phyloP scores from a whole-genome alignment of 2,329 filamentous ascomycete species.

The Fusarium subglutinans region DNA sequence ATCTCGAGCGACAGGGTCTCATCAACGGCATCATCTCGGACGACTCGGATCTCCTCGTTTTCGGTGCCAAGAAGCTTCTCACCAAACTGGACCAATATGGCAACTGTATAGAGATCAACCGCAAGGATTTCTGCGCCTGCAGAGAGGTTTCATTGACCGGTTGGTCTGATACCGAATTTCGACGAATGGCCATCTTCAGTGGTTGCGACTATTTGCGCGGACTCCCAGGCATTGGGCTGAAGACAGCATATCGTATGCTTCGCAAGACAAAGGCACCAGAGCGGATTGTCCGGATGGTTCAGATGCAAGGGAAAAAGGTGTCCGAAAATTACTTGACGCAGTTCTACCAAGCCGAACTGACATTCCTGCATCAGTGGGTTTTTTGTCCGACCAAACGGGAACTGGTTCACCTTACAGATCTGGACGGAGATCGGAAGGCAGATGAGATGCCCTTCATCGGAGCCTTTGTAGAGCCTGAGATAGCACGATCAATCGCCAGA shows the following conservation, averaged over 20 bases:
- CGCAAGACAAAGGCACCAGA: slow-evolving; percentile 91
- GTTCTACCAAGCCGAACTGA: slow-evolving; percentile 88
- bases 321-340: slow-evolving; percentile 82
- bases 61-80: slow-evolving; percentile 87
- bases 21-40: slow-evolving; percentile 92
- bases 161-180: slow-evolving; percentile 91
- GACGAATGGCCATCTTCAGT: slow-evolving; percentile 94
- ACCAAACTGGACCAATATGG: slow-evolving; percentile 96
- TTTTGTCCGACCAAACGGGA: slow-evolving; percentile 80
- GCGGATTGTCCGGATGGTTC: slow-evolving; percentile 80
- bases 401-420: slow-evolving; percentile 79
- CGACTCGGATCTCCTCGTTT: slow-evolving; percentile 95
- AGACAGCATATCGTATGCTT: slow-evolving; percentile 91
- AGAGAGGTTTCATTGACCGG: slow-evolving; percentile 88
- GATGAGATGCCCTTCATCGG: slow-evolving; percentile 86
- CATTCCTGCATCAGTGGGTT: slow-evolving; percentile 93
- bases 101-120: slow-evolving; percentile 90
- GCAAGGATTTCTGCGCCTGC: slow-evolving; percentile 87
- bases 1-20: slow-evolving; percentile 85
- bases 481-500: slow-evolving; percentile 77
- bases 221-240: slow-evolving; percentile 86
- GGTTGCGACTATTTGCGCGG: slow-evolving; percentile 95
- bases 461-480: slow-evolving; percentile 70
- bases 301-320: slow-evolving; percentile 89
- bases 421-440: slow-evolving; percentile 69